Evolutionary conservation across 768 basidiomycete genomes (phyloP), one percentile per base, ranked within the genome.

Genomic region (Mycena vitilis): DNA sequence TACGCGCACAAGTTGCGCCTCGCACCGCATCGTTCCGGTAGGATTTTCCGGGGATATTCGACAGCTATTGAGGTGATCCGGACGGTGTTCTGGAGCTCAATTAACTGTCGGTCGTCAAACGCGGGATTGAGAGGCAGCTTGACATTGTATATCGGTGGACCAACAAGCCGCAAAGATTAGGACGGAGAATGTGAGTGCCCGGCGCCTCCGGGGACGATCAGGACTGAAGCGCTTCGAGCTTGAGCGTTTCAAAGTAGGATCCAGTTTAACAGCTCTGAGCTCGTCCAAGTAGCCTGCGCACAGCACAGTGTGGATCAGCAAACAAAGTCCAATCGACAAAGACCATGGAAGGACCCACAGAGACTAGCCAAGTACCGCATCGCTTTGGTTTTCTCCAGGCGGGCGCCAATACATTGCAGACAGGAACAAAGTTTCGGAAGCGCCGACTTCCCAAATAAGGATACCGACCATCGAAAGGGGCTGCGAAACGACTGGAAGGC

Each of bases 141-240:
- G 63, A 57, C 55, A 48, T 30, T 53, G 64, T 38, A 54, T 47
- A 6, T 40, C 49, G 18, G 52, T 53, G 53, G 45, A 55, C 37
- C 53, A 45, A n/a, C 59, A 22, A 49, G 49, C 40, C 9, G 58
- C 58, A 38, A 60, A 60, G 58, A 37, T 18, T 48, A 42, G 38
- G 65, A 66, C 34, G 47, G 48, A 36, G 36, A 40, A 55, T 25
- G 40, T 23, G n/a, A 48, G 15, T 18, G 5, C 5, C n/a, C 8
- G 15, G 44, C 20, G 18, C 23, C 47, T 23, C 36, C 52, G 61
- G 52, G 25, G 25, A 62, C 40, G 18, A n/a, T n/a, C n/a, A n/a
- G n/a, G n/a, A 20, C 5, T 37, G 38, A 30, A 12, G 22, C 22
- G 11, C 42, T 44, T 40, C 30, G 20, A 13, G 44, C 44, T 45